Conservation (phyloP, 768 basidiomycete species). For the Russula foetens region DNA sequence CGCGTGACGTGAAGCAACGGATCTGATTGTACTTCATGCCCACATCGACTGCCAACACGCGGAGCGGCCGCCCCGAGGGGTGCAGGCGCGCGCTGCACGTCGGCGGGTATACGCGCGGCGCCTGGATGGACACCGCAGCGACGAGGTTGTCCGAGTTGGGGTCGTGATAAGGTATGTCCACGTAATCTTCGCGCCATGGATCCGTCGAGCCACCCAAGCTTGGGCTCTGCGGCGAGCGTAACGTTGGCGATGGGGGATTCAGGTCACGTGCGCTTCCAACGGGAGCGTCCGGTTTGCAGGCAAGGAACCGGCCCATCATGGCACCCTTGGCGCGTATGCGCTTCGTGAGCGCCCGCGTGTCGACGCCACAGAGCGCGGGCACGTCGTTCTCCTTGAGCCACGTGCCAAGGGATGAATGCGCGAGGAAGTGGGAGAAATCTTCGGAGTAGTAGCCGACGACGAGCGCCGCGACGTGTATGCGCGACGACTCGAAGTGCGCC, state of each 20-base stretch:
- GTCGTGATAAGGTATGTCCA: conserved; percentile 76
- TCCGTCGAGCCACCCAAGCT: too few species aligned
- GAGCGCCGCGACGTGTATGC: conserved; percentile 88
- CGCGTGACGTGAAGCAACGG: conserved; percentile 86
- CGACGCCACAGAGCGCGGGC: conserved; percentile 92
- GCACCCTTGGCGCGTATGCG: conserved; percentile 91
- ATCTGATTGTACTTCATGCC: conserved; percentile 99
- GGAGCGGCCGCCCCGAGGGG: conserved; percentile 70
- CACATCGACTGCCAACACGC: conserved; percentile 89
- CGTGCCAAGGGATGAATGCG: conserved; percentile 72
- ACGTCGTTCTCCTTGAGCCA: conserved; percentile 96
- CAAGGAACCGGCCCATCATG: too few species aligned
- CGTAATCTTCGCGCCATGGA: conserved; percentile 84
- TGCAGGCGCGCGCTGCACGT: conserved; percentile 50
- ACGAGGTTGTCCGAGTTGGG: conserved; percentile 89
- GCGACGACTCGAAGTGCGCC: conserved; percentile 84
- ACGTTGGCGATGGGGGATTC: conserved; percentile 33
- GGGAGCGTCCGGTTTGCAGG: conserved; percentile 45
- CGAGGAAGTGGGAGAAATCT: conserved; percentile 92
- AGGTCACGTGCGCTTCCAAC: conserved; percentile 31
- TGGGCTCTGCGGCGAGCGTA: conserved; percentile 49
- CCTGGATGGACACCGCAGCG: conserved; percentile 70
- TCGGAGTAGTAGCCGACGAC: conserved; percentile 92
- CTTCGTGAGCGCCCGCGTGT: conserved; percentile 96
- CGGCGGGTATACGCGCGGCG: conserved; percentile 66